Base-by-base conservation (phyloP, 2,329 filamentous ascomycete species). In the Penicillium sp. region DNA sequence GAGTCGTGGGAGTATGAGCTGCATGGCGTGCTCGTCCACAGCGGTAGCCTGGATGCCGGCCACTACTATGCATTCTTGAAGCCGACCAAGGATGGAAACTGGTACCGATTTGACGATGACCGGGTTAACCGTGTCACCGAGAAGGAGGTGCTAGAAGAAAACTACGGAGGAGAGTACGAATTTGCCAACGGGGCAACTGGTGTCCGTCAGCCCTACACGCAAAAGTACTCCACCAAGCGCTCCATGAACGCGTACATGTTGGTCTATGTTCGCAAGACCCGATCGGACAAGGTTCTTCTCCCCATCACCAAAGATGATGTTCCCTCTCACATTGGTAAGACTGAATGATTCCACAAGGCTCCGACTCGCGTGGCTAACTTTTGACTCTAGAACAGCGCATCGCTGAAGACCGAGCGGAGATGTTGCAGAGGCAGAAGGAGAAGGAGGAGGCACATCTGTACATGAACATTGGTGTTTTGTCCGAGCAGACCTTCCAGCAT, bases 11-110 rank as follows among this genome's bases (percentile, higher is more conserved):
- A 88, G 47, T 99, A 99, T 78, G 91, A 96, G 76, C 83, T 99
- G 22, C 94, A 99, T 72, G 93, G 95, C 63, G 95, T 99, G 24
- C 84, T 99, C 49, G 95, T 99, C 7, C 95, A 99, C 79, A 97
- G 92, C 69, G 95, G 95, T 64, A 95, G 98, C 73, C 85, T 98
- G 59, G 97, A 99, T 76, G 94, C 96, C 12, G 95, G 95, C 3
- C 95, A 99, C 78, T 99, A 99, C 79, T 99, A 99, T 74, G 95
- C 95, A 0, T 99, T 96, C 78, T 81, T 99, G 70, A 97, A 97
- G 75, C 95, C 96, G 0, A 87, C 89, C 61, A 96, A 96, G 79
- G 91, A 97, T 64, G 94, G 95, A 35, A 88, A 91, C 81, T 99
- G 97, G 81, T 98, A 96, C 83, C 95, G 91, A 72, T 99, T 97